Base-by-base conservation (phyloP, 306 rosid genomes). In the Vigna reflexopilosa region DNA sequence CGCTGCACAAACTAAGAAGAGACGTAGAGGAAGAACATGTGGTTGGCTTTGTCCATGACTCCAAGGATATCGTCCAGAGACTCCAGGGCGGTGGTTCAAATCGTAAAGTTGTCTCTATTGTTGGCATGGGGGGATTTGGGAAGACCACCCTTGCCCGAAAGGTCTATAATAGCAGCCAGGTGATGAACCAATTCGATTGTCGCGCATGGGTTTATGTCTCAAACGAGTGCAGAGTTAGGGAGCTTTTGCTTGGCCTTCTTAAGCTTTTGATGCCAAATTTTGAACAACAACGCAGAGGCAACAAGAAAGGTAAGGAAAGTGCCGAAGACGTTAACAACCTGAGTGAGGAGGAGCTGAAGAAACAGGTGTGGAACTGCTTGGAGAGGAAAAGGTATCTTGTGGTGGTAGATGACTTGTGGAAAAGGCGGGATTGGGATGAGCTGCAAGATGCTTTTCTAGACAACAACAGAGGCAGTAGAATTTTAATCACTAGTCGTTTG, bases 401-500 rank as follows among this genome's bases (percentile, higher is more conserved):
- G 1, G 81, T 76, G 4, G 59, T 70, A 0, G 81, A 81, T 30
- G 81, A 81, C 77, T 12, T 81, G 13, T 70, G 74, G 70, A 42
- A 20, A 16, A 28, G 9, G 2, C 57, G 50, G 5, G 72, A 36
- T 2, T 81, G 81, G 85, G 72, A 83, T 0, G 68, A 73, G 34
- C 4, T 78, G 5, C 28, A 26, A 40, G 42, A 50, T 19, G 73
- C 55, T 22, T 83, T 83, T 73, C 83, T 68, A 0, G 30, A 73
- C 45, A 42, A 63, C 9, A 40, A 40, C 5, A 40, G 2, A 15
- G 81, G 83, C 2, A 83, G 78, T 30, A 79, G 51, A 54, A 44
- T 79, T 62, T 13, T 84, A 28, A 76, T 84, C n/a, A 80, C 84
- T 0, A 84, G 76, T 24, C 79, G 76, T 34, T 55, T 47, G 45